phyloP scores from a whole-genome alignment of 208 protist species.

The Trypanosoma lewisi region DNA sequence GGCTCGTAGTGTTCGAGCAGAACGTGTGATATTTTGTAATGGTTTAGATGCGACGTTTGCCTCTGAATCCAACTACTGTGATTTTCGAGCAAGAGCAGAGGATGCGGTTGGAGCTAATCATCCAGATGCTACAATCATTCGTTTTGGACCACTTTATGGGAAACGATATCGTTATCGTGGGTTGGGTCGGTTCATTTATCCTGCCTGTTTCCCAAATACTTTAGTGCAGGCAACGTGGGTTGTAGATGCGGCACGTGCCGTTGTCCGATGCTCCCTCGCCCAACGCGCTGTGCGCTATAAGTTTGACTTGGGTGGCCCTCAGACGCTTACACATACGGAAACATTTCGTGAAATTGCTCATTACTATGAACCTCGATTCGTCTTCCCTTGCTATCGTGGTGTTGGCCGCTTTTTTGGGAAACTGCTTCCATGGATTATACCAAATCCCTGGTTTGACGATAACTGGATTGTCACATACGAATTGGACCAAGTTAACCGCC shows the following conservation, averaged over 20 bases:
- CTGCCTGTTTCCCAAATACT: conserved; percentile 85
- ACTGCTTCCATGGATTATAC: conserved; percentile 68
- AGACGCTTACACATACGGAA: conserved; percentile 84
- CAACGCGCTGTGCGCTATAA: conserved; percentile 88
- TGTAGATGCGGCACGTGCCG: conserved; percentile 84
- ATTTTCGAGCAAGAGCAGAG: conserved; percentile 87
- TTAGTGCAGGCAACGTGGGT: conserved; percentile 91
- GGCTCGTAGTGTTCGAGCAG: conserved; percentile 83
- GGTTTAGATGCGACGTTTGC: conserved; percentile 91
- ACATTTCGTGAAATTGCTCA: conserved; percentile 73
- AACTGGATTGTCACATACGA: conserved; percentile 90
- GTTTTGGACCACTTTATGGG: conserved; percentile 88
- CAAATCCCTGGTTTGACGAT: conserved; percentile 91
- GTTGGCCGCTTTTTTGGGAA: conserved; percentile 87
- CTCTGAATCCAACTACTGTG: conserved; percentile 91
- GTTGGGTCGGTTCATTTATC: conserved; percentile 88
- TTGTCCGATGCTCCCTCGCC: conserved; percentile 78
- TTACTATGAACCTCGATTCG: conserved; percentile 66
- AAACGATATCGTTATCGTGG: conserved; percentile 89
- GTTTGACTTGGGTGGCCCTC: conserved; percentile 90
- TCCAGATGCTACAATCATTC: conserved; percentile 87
- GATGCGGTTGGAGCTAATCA: conserved; percentile 88
- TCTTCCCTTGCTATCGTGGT: conserved; percentile 83
- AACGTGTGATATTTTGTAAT: conserved; percentile 89
- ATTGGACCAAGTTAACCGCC: conserved; percentile 90